These are phyloP conservation scores for Suhomyces chickasaworum DNA, from an alignment of 1,139 yeast genomes.

Conservation along the genomic window DNA sequence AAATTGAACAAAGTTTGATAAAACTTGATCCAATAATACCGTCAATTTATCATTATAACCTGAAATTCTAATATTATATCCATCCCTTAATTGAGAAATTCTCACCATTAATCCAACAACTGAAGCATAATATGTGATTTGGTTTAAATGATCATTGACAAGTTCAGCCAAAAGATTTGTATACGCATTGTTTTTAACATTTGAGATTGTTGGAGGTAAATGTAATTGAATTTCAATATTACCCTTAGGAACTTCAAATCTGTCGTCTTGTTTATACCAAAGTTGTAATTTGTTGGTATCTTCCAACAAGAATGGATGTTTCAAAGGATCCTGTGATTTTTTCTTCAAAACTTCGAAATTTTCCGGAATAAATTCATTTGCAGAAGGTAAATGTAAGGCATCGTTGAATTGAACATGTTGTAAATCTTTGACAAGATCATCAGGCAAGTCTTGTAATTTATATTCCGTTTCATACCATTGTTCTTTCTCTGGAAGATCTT, in stretches of 20 bases:
- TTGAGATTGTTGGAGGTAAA: slow-evolving; percentile 61
- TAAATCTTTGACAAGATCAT: slow-evolving; percentile 38
- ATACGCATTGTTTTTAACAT: slow-evolving; percentile 58
- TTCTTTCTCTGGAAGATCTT: slow-evolving; percentile 51
- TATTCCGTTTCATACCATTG: slow-evolving; percentile 93
- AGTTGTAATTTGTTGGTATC: slow-evolving; percentile 43
- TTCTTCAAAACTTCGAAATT: slow-evolving; percentile 61
- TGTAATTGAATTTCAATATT: slow-evolving; percentile 65
- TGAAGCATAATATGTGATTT: slow-evolving; percentile 79
- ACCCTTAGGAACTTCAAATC: slow-evolving; percentile 87
- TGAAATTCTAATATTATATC: slow-evolving; percentile 62
- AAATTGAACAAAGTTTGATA: slow-evolving; percentile 55
- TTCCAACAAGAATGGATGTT: slow-evolving; percentile 41
- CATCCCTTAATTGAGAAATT: slow-evolving; percentile 65
- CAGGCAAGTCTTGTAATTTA: slow-evolving; percentile 47
- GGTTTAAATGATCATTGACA: slow-evolving; percentile 74
- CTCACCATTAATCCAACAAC: slow-evolving; percentile 73
- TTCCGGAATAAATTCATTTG: slow-evolving; percentile 79
- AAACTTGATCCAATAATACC: slow-evolving; percentile 59
- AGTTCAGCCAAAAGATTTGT: slow-evolving; percentile 67
- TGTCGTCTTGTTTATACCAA: slow-evolving; percentile 93
- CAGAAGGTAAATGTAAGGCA: slow-evolving; percentile 61
- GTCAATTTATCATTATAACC: slow-evolving; percentile 87
- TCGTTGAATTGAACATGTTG: slow-evolving; percentile 35
- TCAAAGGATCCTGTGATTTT: slow-evolving; percentile 34